Base-by-base conservation (phyloP, 192 early-diverging fungal species). In the Jimgerdemannia flammicorona region DNA sequence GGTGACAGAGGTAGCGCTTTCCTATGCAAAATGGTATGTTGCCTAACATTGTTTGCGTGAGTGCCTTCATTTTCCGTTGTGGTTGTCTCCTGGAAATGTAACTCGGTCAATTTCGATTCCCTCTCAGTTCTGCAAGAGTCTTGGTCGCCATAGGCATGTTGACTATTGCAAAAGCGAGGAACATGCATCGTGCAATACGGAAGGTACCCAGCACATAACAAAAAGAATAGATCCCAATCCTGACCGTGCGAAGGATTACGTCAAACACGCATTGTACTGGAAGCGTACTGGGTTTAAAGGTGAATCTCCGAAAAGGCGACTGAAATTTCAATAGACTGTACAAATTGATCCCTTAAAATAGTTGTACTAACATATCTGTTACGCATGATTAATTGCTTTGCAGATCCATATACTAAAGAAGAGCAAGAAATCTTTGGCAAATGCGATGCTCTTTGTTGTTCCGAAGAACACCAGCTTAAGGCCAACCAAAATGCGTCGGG, bases 201-300 rank as follows among this genome's bases (percentile, higher is more conserved):
- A 40, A 7, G 64, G 40, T 11, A 39, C 49, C 14, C 43, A 42
- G 43, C 29, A n/a, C 10, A 70, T 67, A 4, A 41, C 4, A 59
- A 75, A 70, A 49, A 40, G 8, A 59, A 0, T 59, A 2, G 2
- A 59, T 10, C 49, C 49, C 14, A 59, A 59, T 14, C 49, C 49
- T 2, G 11, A 67, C 59, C 3, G 0, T 3, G 1, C 29, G 20
- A 77, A 77, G n/a, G 76, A 77, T 77, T 77, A 43, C 11, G 42
- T 77, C 42, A 69, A 71, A 44, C 76, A 77, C 44, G 6, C 18
- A 4, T 4, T 77, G 9, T 77, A 64, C 43, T 77, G 76, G 76
- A 64, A 73, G 6, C 17, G 76, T 41, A 67, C 76, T 66, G 64
- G 59, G 3, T 77, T 77, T 17, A 41, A 59, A 67, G 75, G 71